Conservation (phyloP, 345 rosid species). For the Eucalyptus polybractea region DNA sequence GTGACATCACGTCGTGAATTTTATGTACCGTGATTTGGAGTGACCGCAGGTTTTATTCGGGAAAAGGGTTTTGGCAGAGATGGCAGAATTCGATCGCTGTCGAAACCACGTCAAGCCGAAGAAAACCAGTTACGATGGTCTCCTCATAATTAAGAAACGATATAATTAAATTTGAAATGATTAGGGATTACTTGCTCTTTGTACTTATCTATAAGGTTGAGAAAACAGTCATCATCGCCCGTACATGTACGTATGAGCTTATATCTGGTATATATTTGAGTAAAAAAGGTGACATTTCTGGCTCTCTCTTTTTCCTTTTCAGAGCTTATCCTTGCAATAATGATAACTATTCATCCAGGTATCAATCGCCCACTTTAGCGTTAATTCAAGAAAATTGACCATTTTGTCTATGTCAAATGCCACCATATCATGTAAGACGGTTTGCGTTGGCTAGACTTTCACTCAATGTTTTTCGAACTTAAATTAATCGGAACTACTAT, state of each 20-base stretch:
- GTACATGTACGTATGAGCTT: background rate
- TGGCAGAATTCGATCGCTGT: background rate
- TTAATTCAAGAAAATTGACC: background rate
- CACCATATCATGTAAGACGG: fast-evolving
- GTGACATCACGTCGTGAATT: background rate
- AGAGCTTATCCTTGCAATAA: background rate
- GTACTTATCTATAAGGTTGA: background rate
- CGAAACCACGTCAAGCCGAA: background rate
- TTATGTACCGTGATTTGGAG: background rate
- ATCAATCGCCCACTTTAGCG: background rate
- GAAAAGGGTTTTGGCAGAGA: background rate
- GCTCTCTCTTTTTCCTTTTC: background rate
- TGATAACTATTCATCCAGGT: background rate
- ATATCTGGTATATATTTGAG: background rate
- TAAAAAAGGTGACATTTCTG: background rate
- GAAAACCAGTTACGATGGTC: background rate
- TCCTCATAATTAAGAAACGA: background rate
- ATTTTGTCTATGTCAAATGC: fast-evolving
- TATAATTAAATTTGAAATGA: background rate
- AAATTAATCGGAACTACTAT: fast-evolving
- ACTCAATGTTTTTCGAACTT: background rate
- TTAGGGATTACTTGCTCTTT: background rate
- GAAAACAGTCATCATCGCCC: background rate
- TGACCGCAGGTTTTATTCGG: background rate
- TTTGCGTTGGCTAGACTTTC: background rate